These are phyloP conservation scores for Volvox carteri DNA, from an alignment of 163 green algal species.

Conservation along the genomic window DNA sequence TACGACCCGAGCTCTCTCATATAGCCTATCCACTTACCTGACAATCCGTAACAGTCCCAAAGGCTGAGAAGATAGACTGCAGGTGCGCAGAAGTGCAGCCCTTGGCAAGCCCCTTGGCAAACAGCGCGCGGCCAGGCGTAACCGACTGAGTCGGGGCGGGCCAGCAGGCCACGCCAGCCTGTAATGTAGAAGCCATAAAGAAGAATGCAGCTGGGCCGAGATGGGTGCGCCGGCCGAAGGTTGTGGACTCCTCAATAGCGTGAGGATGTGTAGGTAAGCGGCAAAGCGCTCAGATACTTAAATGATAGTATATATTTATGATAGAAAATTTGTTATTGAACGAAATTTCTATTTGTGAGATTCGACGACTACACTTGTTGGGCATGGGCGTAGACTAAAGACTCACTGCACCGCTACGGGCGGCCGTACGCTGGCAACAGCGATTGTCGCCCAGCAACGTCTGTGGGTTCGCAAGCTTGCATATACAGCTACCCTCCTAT, in stretches of 20 bases:
- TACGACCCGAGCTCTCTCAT: conserved; percentile 12
- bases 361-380: conserved; percentile 10
- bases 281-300: background rate
- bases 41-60: conserved; percentile 54
- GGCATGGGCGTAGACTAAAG: conserved; percentile 22
- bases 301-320: conserved; percentile 12
- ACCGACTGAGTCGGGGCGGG: conserved; percentile 21
- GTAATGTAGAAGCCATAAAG: conserved; percentile 32
- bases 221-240: conserved; percentile 6
- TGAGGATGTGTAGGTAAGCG: conserved; percentile 34
- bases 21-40: conserved; percentile 48
- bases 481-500: background rate
- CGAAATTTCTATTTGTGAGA: conserved; percentile 21
- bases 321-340: background rate
- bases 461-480: conserved; percentile 20
- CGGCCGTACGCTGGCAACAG: conserved; percentile 26
- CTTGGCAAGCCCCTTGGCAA: conserved; percentile 53
- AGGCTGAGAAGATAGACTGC: conserved; percentile 56
- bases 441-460: conserved; percentile 6
- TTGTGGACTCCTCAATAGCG: conserved; percentile 12
- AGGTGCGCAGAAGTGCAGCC: conserved; percentile 48
- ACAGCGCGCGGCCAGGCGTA: conserved; percentile 37
- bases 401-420: background rate
- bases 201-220: conserved; percentile 14
- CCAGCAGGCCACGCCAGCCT: conserved; percentile 25